Base-by-base conservation (phyloP, 208 protist species). In the Crithidia acanthocephali region DNA sequence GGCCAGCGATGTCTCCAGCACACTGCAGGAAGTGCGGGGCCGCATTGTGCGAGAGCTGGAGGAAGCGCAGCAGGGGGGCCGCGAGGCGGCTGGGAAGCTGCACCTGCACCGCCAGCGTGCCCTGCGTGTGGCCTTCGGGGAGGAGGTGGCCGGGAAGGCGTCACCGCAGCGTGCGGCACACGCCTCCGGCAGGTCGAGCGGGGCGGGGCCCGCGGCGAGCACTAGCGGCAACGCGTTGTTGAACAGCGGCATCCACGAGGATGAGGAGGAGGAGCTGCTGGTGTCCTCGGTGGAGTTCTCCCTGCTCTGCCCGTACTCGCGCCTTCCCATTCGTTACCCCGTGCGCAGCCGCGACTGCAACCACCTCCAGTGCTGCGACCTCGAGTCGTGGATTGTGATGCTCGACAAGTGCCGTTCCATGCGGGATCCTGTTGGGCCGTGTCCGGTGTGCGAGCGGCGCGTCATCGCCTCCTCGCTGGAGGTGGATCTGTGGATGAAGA, bases 281-380 rank as follows among this genome's bases (percentile, higher is more conserved):
- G 88, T 97, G 15, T 90, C 92, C 25, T 87, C 92, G 10, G 90
- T 95, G 13, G 90, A 97, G 79, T 90, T 97, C 59, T 93, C 90
- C 2, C 69, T 97, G 11, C 56, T 87, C 37, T 97, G 92, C 67
- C 90, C 92, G 0, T 97, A 94, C 79, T 94, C 92, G 22, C 86
- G 84, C 13, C 70, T 87, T 30, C 79, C 82, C 11, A 87, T 97
- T 42, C 48, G 32, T 44, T 55, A 79, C 23, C 92, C 90, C 8
- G 90, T 95, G 48, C 84, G 92, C 40, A 93, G 92, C 79, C 61
- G 59, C 28, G 74, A 87, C 32, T 97, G 92, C 75, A 79, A 70
- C 44, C 92, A 97, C 64, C 68, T 97, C 32, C 92, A 97, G 71
- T 97, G 92, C 84, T 97, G 92, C 70, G 92, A 97, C 67, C 63